Evolutionary conservation across 2,329 filamentous ascomycete species (phyloP), one percentile per base, ranked within the genome.

Genomic region (Coniella lustricola): DNA sequence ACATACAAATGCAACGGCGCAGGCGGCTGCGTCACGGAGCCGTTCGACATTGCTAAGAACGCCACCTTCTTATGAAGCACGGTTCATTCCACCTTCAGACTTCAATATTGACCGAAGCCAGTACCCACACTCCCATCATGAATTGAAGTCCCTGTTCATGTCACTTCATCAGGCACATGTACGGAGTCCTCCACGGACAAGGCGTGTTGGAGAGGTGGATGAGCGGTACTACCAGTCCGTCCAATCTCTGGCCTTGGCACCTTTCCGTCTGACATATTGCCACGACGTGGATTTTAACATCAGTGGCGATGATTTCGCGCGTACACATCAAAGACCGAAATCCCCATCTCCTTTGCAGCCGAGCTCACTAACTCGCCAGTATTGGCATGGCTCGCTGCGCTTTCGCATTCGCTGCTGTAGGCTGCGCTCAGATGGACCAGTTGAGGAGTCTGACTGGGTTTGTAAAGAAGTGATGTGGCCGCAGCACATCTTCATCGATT

Each of bases 381-480:
- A 72, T 46, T 65, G 63, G 16, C 68, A 79, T 50, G 77, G 77
- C 4, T 80, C 77, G 43, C 64, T 77, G 4, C 75, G 80, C 32
- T 83, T 84, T 59, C 84, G 89, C 14, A 59, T 95, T 18, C 82
- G 87, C 9, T 85, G 85, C 59, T 77, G 84, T 57, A 57, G 61
- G 42, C 48, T 57, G 0, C 22, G 50, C 44, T 53, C 40, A 41
- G 45, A 43, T 33, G 50, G 20, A 56, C 56, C 9, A 62, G 61
- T 70, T 1, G 54, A 62, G 3, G 71, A 80, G 34, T 60, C 69
- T 7, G 64, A 69, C 1, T 95, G 89, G 88, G 70, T 76, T 5
- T 70, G 73, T 1, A 64, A 71, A n/a, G 77, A 84, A 31, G 84
- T 77, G 5, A 60, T 64, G 18, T 96, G 89, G 90, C 87, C 89